A percentile compares a stretch with the other conserved stretches of the same genome.
Conservation (phyloP, 1,284 basidiomycete genomes). For the Schizophyllum amplum region DNA sequence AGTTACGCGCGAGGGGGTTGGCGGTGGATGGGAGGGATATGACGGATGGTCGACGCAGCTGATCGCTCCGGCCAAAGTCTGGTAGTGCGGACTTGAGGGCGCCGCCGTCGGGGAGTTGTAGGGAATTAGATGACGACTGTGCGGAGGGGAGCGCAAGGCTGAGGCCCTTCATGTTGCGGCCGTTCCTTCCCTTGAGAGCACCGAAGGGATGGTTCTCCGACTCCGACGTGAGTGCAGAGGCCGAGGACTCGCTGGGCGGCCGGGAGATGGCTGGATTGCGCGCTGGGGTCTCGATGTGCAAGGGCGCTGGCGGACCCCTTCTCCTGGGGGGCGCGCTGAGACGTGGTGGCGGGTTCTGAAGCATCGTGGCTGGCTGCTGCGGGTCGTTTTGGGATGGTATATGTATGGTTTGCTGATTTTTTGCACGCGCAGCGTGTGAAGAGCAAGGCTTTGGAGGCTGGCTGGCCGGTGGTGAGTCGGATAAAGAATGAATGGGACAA, state of each 20-base stretch:
- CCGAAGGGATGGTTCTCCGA: slow-evolving; percentile 37
- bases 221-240: slow-evolving; percentile 43
- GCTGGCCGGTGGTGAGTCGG: neutral
- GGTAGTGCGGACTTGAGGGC: slow-evolving; percentile 18
- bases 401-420: slow-evolving; percentile 3
- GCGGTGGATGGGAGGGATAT: slow-evolving; percentile 48
- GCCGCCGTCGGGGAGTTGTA: slow-evolving; percentile 18
- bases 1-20: slow-evolving; percentile 37
- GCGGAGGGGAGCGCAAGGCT: slow-evolving; percentile 60
- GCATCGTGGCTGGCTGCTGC: slow-evolving; percentile 26
- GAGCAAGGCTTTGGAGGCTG: slow-evolving; percentile 11
- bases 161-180: slow-evolving; percentile 62
- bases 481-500: slow-evolving; percentile 22
- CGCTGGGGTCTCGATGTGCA: slow-evolving; percentile 50
- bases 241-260: slow-evolving; percentile 37
- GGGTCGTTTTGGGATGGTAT: slow-evolving; percentile 1
- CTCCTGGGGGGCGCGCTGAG: slow-evolving; percentile 29
- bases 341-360: slow-evolving; percentile 20
- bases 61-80: slow-evolving; percentile 19
- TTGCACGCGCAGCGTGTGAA: slow-evolving; percentile 42
- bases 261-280: slow-evolving; percentile 40
- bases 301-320: slow-evolving; percentile 47
- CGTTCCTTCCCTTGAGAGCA: neutral
- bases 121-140: slow-evolving; percentile 36
- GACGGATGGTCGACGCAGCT: slow-evolving; percentile 51